phyloP scores from a whole-genome alignment of 495 filamentous ascomycete genomes.

The Neurospora sp. region DNA sequence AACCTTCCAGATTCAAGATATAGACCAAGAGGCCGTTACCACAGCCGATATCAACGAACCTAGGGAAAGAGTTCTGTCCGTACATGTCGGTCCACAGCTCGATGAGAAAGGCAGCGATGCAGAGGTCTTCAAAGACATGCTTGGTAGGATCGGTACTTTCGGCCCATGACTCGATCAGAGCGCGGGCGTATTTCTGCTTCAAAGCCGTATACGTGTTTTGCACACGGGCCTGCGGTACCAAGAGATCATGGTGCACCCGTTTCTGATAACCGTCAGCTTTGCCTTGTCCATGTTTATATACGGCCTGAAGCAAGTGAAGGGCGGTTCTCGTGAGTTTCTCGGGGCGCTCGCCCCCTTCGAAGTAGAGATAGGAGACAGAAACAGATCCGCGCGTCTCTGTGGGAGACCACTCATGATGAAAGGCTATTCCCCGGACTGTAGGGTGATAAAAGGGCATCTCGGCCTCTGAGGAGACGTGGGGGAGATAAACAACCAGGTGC shows the following conservation, averaged over 20 bases:
- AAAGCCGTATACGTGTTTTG: slow-evolving; percentile 78
- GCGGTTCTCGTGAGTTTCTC: slow-evolving; percentile 60
- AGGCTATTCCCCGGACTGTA: slow-evolving; percentile 57
- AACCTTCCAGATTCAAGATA: slow-evolving; percentile 74
- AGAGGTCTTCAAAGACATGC: slow-evolving; percentile 88
- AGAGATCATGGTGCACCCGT: slow-evolving; percentile 61
- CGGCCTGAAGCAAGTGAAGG: slow-evolving; percentile 54
- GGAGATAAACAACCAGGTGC: slow-evolving; percentile 66
- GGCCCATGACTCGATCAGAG: slow-evolving; percentile 60
- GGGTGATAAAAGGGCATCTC: slow-evolving; percentile 86
- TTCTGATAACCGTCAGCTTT: slow-evolving; percentile 55
- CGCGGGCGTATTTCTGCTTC: slow-evolving; percentile 62
- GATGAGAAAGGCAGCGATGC: slow-evolving; percentile 87
- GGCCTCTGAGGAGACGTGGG: slow-evolving; percentile 51
- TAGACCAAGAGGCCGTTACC: slow-evolving; percentile 91
- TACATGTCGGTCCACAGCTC: slow-evolving; percentile 92
- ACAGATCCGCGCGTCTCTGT: slow-evolving; percentile 35
- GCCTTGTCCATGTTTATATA: slow-evolving; percentile 70
- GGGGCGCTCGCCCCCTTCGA: slow-evolving; percentile 30
- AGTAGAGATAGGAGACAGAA: slow-evolving; percentile 61
- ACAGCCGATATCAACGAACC: slow-evolving; percentile 93
- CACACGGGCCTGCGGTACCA: slow-evolving; percentile 61
- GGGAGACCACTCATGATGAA: slow-evolving; percentile 52
- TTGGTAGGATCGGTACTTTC: slow-evolving; percentile 82
- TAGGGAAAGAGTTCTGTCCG: slow-evolving; percentile 51